Evolutionary conservation across 306 rosid genomes (phyloP), one percentile per base, ranked within the genome.

Genomic region (Rosa multiflora): DNA sequence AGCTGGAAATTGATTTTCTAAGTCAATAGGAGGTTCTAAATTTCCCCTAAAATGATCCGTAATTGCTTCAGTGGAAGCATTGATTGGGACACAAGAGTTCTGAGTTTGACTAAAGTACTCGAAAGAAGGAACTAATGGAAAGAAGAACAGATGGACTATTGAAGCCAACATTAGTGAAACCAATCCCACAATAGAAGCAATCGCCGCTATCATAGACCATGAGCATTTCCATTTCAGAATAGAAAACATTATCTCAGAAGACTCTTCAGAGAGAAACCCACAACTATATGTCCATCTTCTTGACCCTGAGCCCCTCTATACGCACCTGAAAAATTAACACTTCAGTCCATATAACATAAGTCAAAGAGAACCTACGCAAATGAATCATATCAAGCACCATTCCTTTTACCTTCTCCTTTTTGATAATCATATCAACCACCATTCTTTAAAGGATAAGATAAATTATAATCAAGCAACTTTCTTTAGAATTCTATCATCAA

Each of bases 121-220:
- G 55, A 91, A 83, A 78, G 93, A 64, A 75, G 98, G 96, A 35
- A 85, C 83, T 89, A 92, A 75, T 32, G 99, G 99, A 85, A 88
- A 91, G 85, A 90, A 83, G 87, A 92, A 93, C 69, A 91, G 78
- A 88, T 92, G 98, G 42, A 95, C 89, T 2, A 88, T 70, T 39
- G 91, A 88, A 81, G 84, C 90, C 89, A 95, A 72, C 40, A 83
- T 91, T 8, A 88, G 76, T 23, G 92, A 90, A 78, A 83, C 88
- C 88, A 95, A 74, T 44, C 87, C 94, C 76, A 91, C 58, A 79
- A 89, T 70, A 67, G 94, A 88, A 68, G 91, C 91, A 88, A 92
- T 53, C 5, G 94, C 72, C 8, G 90, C 91, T 26, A 79, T 83
- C 61, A 88, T 86, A 81, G 88, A 90, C 97, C 94, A 88, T 73